These are phyloP conservation scores for Ceratopteris richardii DNA, from an alignment of 75 land plant species.

Conservation along the genomic window DNA sequence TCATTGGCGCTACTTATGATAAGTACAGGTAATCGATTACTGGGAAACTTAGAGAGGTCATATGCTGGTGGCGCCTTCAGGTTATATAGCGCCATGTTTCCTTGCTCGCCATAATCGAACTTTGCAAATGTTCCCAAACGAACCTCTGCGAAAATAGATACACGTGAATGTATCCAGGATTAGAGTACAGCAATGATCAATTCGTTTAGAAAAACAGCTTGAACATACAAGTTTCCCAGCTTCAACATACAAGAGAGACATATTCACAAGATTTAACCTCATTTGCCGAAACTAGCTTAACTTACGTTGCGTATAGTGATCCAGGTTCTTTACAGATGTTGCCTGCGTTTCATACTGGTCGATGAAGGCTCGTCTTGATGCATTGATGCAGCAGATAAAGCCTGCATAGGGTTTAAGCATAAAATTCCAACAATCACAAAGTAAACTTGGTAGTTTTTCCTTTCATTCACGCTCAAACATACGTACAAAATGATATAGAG, in stretches of 20 bases:
- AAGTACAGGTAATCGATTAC: slow-evolving; percentile 41
- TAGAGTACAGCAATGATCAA: not conserved
- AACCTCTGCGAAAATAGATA: slow-evolving; percentile 26
- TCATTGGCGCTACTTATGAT: slow-evolving; percentile 68
- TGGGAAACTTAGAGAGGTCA: slow-evolving; percentile 49
- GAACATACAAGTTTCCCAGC: not conserved
- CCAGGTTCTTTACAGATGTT: slow-evolving; percentile 55
- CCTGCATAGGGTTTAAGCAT: no score
- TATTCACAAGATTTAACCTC: not conserved
- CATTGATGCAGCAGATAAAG: slow-evolving; percentile 63
- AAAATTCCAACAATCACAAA: not conserved
- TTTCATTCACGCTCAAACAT: no score
- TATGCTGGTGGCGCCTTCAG: slow-evolving; percentile 47
- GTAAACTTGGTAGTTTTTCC: not conserved
- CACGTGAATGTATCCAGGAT: not conserved
- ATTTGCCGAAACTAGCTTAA: not conserved
- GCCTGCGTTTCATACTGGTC: slow-evolving; percentile 56
- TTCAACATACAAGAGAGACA: not conserved
- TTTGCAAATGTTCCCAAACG: slow-evolving; percentile 40
- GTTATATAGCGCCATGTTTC: slow-evolving; percentile 47
- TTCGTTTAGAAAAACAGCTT: not conserved
- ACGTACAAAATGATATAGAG: no score
- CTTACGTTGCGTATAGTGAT: slow-evolving; percentile 76
- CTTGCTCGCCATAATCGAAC: slow-evolving; percentile 39
- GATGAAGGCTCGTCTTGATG: slow-evolving; percentile 38